Evolutionary conservation across 768 basidiomycete genomes (phyloP).

Genomic region (Suillus luteus): DNA sequence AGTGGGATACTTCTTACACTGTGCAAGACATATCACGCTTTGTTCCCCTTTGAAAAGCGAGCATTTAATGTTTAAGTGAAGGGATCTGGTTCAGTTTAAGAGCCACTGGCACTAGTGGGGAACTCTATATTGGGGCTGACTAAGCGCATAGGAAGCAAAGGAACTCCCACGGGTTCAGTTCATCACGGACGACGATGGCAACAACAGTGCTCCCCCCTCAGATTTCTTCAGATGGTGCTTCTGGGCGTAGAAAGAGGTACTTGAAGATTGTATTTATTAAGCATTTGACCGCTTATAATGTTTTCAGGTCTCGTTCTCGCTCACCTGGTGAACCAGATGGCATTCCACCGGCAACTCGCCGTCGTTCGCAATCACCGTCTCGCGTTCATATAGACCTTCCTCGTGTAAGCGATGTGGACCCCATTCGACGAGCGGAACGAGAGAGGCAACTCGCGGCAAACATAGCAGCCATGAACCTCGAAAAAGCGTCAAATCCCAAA

Average conservation of each 20-base stretch:
- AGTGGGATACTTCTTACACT: no score
- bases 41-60: no score
- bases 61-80: no score
- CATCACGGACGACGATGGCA: constrained; percentile 38
- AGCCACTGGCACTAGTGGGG: no score
- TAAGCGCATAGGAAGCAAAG: neutral
- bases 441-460: constrained; percentile 78
- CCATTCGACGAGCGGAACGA: constrained; percentile 70
- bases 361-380: constrained; percentile 39
- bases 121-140: neutral
- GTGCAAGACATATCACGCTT: no score
- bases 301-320: constrained; percentile 49
- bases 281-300: constrained; percentile 6
- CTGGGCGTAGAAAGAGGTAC: constrained; percentile 52
- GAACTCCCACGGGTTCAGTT: constrained; percentile 4
- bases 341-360: constrained; percentile 43
- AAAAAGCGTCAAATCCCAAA: constrained; percentile 55
- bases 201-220: constrained; percentile 35
- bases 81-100: no score
- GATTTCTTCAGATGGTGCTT: constrained; percentile 34
- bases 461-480: constrained; percentile 68
- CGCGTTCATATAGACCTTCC: constrained; percentile 42
- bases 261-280: neutral
- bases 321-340: constrained; percentile 37
- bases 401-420: constrained; percentile 72